Percentiles rank a stretch among this genome's conserved stretches.
phyloP scores from a whole-genome alignment of 1,284 basidiomycete genomes.

The Tilletia indica region DNA sequence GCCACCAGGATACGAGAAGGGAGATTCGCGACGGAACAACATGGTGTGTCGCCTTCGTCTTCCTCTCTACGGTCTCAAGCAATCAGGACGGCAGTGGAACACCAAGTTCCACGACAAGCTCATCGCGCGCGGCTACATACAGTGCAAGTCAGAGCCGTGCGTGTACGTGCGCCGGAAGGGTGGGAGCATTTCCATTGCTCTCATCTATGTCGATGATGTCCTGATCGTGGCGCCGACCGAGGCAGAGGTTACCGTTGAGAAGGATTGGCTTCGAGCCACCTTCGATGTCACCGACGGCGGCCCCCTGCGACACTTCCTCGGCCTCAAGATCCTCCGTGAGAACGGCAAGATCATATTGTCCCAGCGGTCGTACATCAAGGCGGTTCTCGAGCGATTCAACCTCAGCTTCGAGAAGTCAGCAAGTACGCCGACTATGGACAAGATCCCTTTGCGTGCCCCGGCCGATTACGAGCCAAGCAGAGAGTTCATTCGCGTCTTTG shows the following conservation, averaged over 20 bases:
- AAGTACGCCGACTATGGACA: neutral
- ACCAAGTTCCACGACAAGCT: slow-evolving; percentile 4
- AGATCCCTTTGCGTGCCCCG: neutral
- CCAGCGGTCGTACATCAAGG: neutral
- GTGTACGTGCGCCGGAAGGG: neutral
- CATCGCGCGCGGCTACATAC: neutral
- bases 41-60: neutral
- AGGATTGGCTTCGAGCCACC: neutral
- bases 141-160: slow-evolving; percentile 7
- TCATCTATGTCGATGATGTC: slow-evolving; percentile 4
- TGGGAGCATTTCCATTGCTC: slow-evolving; percentile 1
- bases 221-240: neutral
- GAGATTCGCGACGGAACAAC: neutral
- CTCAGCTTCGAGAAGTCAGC: neutral
- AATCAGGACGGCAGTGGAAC: neutral
- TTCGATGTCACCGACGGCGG: slow-evolving; percentile 8
- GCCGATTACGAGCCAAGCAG: neutral
- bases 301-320: neutral
- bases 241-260: neutral
- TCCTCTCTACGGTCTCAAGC: slow-evolving; percentile 11
- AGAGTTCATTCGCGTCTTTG: neutral
- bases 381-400: neutral
- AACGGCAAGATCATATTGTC: neutral
- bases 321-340: neutral
- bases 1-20: neutral